Percentiles rank a stretch among this genome's conserved stretches.
phyloP scores from a whole-genome alignment of 225 moss, liverwort and hornwort species.

The Climacium dendroides region DNA sequence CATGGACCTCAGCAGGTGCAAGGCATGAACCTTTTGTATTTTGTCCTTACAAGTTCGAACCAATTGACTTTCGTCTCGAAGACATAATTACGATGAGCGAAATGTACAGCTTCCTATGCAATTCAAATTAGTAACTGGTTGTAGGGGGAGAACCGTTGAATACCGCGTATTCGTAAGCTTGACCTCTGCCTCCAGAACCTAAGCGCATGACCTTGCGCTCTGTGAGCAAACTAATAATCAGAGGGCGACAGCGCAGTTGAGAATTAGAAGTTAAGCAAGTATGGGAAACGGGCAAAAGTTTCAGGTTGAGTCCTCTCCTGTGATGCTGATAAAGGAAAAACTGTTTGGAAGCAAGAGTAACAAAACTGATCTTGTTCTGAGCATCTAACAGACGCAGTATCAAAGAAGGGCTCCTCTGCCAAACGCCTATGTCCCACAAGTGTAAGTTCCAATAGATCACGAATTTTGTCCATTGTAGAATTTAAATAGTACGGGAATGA shows the following conservation, averaged over 20 bases:
- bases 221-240: constrained; percentile 37
- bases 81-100: neutral
- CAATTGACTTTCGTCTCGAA: neutral
- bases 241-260: neutral
- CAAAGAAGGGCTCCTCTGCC: neutral
- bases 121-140: neutral
- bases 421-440: neutral
- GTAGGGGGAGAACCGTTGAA: neutral
- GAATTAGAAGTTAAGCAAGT: neutral
- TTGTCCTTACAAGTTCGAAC: neutral
- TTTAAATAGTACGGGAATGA: neutral
- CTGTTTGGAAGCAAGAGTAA: neutral
- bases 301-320: neutral
- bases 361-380: neutral
- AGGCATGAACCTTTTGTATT: neutral
- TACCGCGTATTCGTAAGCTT: constrained; percentile 64
- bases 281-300: neutral
- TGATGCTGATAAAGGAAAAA: neutral
- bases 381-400: neutral
- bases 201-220: constrained; percentile 48
- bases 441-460: neutral
- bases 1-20: neutral
- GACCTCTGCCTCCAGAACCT: constrained; percentile 75
- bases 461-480: neutral
- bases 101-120: neutral